Conservation (phyloP, 257 asterid genomes). For the Nicotiana obtusifolia region DNA sequence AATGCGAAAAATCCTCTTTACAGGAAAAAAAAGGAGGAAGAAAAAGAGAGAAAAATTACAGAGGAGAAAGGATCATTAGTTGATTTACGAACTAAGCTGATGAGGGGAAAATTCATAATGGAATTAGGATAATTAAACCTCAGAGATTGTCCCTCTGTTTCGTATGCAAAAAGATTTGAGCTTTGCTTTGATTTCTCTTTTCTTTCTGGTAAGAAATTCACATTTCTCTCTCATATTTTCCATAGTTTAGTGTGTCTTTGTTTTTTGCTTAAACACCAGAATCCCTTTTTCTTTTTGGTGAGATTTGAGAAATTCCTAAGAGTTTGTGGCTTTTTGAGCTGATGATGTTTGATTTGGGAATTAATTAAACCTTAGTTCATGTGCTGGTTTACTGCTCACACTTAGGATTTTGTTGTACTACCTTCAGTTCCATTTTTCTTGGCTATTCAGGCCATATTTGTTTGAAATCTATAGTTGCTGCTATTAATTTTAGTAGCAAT, state of each 20-base stretch:
- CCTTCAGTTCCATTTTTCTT: neutral
- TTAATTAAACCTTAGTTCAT: neutral
- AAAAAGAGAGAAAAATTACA: neutral
- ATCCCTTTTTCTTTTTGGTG: neutral
- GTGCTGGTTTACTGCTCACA: neutral
- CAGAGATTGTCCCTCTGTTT: neutral
- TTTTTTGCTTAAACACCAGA: neutral
- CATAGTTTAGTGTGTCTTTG: neutral
- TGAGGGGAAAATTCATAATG: constrained; percentile 5
- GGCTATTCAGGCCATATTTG: neutral
- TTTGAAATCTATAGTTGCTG: neutral
- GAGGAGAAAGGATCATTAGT: neutral
- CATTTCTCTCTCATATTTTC: neutral
- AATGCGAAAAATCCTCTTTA: too few species aligned
- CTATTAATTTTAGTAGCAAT: neutral
- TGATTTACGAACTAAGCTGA: too few species aligned
- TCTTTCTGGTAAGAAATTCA: constrained; percentile 8
- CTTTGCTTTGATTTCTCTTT: neutral
- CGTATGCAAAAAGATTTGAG: neutral
- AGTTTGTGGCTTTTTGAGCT: neutral
- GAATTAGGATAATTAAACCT: constrained; percentile 5
- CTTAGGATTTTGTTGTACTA: neutral
- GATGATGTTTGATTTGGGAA: neutral
- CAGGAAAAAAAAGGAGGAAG: neutral
- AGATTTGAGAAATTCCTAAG: neutral